phyloP scores from a whole-genome alignment of 192 early-diverging fungal genomes.

The Entomortierella lignicola region DNA sequence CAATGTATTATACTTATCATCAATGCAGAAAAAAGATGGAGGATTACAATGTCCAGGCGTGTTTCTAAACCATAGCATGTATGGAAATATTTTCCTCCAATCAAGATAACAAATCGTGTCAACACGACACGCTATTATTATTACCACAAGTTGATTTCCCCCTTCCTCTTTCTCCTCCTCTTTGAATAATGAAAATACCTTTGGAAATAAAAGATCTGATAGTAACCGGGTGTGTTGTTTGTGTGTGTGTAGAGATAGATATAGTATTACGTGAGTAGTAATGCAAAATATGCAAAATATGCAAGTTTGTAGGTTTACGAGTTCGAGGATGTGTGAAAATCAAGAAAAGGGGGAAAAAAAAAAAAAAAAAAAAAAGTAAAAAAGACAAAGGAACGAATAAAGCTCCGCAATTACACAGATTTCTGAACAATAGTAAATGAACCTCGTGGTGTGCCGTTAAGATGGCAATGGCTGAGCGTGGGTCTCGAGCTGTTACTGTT shows the following conservation, averaged over 20 bases:
- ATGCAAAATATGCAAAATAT: too few species aligned
- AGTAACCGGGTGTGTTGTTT: background rate
- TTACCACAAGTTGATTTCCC: too few species aligned
- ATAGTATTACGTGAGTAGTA: too few species aligned
- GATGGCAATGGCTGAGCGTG: too few species aligned
- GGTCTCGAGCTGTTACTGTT: too few species aligned
- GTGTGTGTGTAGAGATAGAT: background rate
- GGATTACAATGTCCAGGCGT: background rate
- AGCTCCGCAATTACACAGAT: background rate
- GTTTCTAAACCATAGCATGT: too few species aligned
- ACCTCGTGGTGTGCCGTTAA: background rate
- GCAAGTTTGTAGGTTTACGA: background rate
- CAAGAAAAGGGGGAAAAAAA: background rate
- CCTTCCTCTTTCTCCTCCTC: background rate
- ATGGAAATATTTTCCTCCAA: too few species aligned
- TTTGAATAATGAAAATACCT: background rate
- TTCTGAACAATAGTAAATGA: background rate
- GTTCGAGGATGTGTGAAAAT: background rate
- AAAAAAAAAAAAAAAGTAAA: background rate
- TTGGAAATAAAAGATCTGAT: too few species aligned
- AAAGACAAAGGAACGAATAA: background rate
- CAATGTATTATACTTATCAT: too few species aligned
- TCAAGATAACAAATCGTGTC: too few species aligned
- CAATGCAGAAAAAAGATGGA: conserved; percentile 7
- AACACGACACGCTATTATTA: too few species aligned